phyloP scores from a whole-genome alignment of 768 basidiomycete species.

The Cystobasidiopsis lactophilus region DNA sequence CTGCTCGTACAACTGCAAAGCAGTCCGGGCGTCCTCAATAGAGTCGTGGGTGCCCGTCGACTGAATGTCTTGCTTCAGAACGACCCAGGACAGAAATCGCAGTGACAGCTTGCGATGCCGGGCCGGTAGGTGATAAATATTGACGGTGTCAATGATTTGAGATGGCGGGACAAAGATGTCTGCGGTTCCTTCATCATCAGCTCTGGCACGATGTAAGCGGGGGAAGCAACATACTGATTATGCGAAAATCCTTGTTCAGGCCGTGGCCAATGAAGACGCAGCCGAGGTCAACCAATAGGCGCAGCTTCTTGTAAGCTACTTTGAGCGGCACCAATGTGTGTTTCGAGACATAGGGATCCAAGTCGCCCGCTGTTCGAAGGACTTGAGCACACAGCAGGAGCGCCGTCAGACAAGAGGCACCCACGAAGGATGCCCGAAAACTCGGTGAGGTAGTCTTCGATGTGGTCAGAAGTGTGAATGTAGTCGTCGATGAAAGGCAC shows the following conservation, averaged over 20 bases:
- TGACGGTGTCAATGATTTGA: constrained; percentile 91
- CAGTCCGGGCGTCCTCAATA: constrained; percentile 86
- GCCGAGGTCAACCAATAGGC: constrained; percentile 73
- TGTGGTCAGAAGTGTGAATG: constrained; percentile 82
- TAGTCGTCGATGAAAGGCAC: constrained; percentile 94
- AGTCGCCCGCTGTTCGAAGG: constrained; percentile 54
- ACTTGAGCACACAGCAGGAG: constrained; percentile 2
- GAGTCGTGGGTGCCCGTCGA: constrained; percentile 74
- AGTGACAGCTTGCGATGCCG: constrained; percentile 75
- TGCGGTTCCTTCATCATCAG: constrained; percentile 22
- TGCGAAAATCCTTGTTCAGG: constrained; percentile 88
- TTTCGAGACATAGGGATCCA: constrained; percentile 59
- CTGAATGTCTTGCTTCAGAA: constrained; percentile 80
- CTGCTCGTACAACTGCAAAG: constrained; percentile 61
- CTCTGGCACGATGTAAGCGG: too few relatives aligned
- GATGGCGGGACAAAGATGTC: constrained; percentile 89
- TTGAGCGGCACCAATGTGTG: constrained; percentile 87
- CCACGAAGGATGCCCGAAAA: constrained; percentile 85
- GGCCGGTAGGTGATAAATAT: constrained; percentile 64
- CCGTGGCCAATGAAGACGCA: constrained; percentile 97
- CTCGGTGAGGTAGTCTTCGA: constrained; percentile 92
- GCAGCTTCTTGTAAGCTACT: constrained; percentile 93
- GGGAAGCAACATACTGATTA: constrained; percentile 54
- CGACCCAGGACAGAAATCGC: constrained; percentile 80
- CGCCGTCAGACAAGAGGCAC: constrained; percentile 24